Percentiles rank a stretch among this genome's conserved stretches.
phyloP scores from a whole-genome alignment of 768 basidiomycete genomes.

The Russula virescens region DNA sequence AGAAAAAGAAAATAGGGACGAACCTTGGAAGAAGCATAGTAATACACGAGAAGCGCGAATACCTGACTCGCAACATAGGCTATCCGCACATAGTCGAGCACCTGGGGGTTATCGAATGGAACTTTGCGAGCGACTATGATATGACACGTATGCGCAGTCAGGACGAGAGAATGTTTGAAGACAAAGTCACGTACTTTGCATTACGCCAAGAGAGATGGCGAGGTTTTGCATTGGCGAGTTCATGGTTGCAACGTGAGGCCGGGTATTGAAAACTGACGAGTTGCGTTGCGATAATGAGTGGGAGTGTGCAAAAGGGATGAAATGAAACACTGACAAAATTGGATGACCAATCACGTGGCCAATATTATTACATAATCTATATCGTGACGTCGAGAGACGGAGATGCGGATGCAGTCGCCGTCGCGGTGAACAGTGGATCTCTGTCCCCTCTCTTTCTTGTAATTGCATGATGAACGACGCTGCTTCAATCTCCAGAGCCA shows the following conservation, averaged over 20 bases:
- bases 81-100: conserved; percentile 76
- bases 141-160: conserved; percentile 19
- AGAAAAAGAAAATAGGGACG: conserved; percentile 25
- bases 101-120: conserved; percentile 81
- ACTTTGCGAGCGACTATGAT: conserved; percentile 79
- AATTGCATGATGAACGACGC: conserved; percentile 37
- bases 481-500: conserved; percentile 58
- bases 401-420: too few species aligned
- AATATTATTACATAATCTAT: neutral
- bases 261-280: neutral
- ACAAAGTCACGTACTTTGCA: conserved; percentile 59
- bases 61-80: conserved; percentile 76
- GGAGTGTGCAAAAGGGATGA: neutral
- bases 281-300: neutral
- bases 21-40: conserved; percentile 71
- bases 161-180: neutral
- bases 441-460: neutral
- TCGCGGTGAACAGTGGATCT: neutral
- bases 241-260: conserved; percentile 6
- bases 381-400: neutral
- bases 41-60: conserved; percentile 69
- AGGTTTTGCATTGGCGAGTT: conserved; percentile 45
- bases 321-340: neutral
- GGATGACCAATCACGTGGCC: neutral
- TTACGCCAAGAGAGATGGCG: conserved; percentile 84